phyloP scores from a whole-genome alignment of 768 basidiomycete genomes.

The Suillus placidus region DNA sequence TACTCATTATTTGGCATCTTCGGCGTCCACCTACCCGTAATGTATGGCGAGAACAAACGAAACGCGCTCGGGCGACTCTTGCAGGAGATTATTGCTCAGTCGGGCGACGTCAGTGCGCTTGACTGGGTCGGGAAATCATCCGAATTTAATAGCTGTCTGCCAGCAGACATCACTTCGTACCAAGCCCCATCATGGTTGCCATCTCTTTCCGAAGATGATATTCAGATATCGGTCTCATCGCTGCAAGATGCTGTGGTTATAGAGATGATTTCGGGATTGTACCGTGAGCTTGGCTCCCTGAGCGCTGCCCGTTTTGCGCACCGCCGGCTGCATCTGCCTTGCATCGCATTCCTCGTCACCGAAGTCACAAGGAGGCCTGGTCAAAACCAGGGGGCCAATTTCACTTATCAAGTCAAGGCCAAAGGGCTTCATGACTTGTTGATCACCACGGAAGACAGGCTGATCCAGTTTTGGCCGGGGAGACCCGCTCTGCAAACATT shows the following conservation, averaged over 20 bases:
- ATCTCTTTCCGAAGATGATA: not conserved
- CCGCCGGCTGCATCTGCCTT: not conserved
- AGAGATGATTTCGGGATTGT: not conserved
- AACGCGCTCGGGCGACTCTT: constrained; percentile 11
- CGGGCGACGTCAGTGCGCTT: constrained; percentile 15
- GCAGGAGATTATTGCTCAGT: constrained; percentile 13
- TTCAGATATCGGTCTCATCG: not conserved
- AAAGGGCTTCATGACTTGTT: not conserved
- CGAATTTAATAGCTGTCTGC: constrained; percentile 19
- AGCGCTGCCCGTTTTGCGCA: not conserved
- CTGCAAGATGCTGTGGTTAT: not conserved
- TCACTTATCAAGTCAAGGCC: not conserved
- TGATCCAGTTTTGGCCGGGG: not conserved
- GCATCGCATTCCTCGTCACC: not conserved
- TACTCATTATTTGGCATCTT: not conserved
- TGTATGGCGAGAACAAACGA: not conserved
- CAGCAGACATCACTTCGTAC: constrained; percentile 20
- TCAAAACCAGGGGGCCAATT: not conserved
- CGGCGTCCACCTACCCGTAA: not conserved
- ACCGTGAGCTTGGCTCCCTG: not conserved
- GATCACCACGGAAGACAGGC: not conserved
- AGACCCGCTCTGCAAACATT: not conserved
- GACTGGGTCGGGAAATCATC: constrained; percentile 24
- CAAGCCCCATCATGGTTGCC: constrained; percentile 31
- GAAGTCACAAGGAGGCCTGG: not conserved